phyloP scores from a whole-genome alignment of 2,329 filamentous ascomycete species.

The Thyridium curvatum region DNA sequence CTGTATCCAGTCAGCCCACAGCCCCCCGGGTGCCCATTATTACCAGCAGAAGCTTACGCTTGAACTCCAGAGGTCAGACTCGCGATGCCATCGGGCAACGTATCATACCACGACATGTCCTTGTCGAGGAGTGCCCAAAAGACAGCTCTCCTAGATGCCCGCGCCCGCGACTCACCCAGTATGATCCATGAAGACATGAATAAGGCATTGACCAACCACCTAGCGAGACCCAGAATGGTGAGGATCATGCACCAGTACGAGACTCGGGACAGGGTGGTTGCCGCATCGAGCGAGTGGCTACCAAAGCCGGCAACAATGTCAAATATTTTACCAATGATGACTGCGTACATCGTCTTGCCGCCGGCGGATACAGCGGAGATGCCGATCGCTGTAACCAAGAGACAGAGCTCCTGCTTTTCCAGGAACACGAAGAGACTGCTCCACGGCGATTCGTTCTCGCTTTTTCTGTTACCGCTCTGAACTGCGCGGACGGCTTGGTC shows the following conservation, averaged over 20 bases:
- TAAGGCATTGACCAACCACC: constrained; percentile 57
- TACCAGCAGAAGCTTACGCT: constrained; percentile 49
- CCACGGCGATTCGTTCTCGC: background rate
- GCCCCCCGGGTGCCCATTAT: constrained; percentile 4
- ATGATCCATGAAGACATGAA: constrained; percentile 67
- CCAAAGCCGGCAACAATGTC: constrained; percentile 63
- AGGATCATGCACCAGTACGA: constrained; percentile 57
- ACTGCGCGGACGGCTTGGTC: no score
- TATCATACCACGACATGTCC: constrained; percentile 79
- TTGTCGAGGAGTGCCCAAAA: constrained; percentile 66
- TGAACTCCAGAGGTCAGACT: constrained; percentile 68
- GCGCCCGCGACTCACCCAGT: constrained; percentile 78
- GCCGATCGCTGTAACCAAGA: constrained; percentile 47
- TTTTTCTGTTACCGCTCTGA: no score
- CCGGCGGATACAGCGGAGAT: constrained; percentile 55
- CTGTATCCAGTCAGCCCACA: constrained; percentile 35
- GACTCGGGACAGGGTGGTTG: constrained; percentile 44
- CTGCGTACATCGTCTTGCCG: constrained; percentile 57
- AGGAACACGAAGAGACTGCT: constrained; percentile 65
- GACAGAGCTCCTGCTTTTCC: constrained; percentile 47
- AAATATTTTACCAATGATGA: constrained; percentile 72
- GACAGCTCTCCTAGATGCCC: constrained; percentile 53
- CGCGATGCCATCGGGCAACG: constrained; percentile 61
- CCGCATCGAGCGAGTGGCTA: constrained; percentile 38
- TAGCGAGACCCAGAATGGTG: constrained; percentile 53